These are phyloP conservation scores for Amylostereum chailletii DNA, from an alignment of 1,284 basidiomycete species.

Conservation along the genomic window DNA sequence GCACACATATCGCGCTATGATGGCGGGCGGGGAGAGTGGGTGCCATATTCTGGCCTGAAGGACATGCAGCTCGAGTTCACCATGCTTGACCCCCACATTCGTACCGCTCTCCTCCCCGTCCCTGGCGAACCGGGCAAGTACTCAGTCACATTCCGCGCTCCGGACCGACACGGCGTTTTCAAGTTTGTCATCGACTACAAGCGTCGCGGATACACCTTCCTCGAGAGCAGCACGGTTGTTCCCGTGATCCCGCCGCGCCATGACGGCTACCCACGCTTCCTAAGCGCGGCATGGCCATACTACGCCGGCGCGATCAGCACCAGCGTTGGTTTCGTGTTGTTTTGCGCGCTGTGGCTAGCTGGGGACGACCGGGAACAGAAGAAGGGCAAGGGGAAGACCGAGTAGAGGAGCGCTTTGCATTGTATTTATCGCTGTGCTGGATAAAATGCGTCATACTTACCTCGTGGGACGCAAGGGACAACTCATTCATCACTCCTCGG, in stretches of 20 bases:
- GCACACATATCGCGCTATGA: slow-evolving; percentile 67
- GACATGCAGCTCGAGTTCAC: slow-evolving; percentile 94
- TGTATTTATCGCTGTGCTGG: neutral
- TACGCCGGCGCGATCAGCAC: slow-evolving; percentile 87
- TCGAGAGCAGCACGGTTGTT: slow-evolving; percentile 69
- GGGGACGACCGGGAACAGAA: slow-evolving; percentile 55
- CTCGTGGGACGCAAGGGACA: no score
- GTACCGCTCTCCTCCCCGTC: slow-evolving; percentile 59
- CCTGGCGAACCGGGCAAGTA: slow-evolving; percentile 57
- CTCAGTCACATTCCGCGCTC: slow-evolving; percentile 73
- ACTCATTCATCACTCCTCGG: no score
- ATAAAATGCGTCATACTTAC: neutral
- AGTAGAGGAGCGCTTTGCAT: neutral
- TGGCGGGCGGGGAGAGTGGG: slow-evolving; percentile 46
- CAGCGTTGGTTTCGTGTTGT: slow-evolving; percentile 75
- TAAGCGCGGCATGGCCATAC: slow-evolving; percentile 92
- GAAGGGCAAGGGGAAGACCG: slow-evolving; percentile 42
- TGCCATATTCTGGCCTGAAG: slow-evolving; percentile 57
- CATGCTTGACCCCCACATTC: slow-evolving; percentile 95
- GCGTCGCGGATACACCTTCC: slow-evolving; percentile 74
- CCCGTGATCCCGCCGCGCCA: slow-evolving; percentile 90
- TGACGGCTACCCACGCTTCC: slow-evolving; percentile 91
- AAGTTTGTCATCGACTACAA: slow-evolving; percentile 90
- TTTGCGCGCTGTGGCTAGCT: slow-evolving; percentile 78
- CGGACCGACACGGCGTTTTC: slow-evolving; percentile 96